Base-by-base conservation (phyloP, 2,329 filamentous ascomycete species). In the Plectosphaerella cucumerina region DNA sequence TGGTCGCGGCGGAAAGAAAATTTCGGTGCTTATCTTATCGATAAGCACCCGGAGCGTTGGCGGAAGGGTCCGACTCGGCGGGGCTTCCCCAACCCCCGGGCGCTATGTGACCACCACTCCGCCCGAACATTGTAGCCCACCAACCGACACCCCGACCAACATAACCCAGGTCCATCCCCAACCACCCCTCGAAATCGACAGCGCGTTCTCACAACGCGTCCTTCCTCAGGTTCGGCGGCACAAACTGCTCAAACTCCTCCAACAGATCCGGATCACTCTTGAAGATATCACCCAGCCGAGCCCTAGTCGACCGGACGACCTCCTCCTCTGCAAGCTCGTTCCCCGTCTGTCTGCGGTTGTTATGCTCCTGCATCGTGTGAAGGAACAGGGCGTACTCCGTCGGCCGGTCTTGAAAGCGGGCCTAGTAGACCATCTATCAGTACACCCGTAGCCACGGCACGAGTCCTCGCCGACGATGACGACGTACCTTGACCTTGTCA, bases 11-110 rank as follows among this genome's bases (percentile, higher is more conserved):
- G 10, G 15, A 45, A 21, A 45, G 22, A 44, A 44, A 45, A 45
- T n/a, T 42, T 42, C 26, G 26, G 26, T 31, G 26, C 39, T 42
- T 31, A 45, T 45, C 43, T 45, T 45, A 45, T 45, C 43, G 43
- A 45, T 45, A 45, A 45, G 22, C 26, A n/a, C 26, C 26, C 26
- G 12, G 26, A 31, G 26, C 8, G 2, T 3, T 31, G 26, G 26
- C 8, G 26, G 26, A 31, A 31, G 26, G 26, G 26, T 31, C 26
- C 26, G 12, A 31, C 26, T 31, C 26, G 26, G 26, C 26, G 26
- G 26, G 26, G 26, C 26, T 31, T 31, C 26, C 12, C 26, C 26
- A 31, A 31, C 26, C 26, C 12, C 26, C 26, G 12, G 26, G 26
- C 26, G 26, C 26, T 31, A 31, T 31, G 26, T n/a, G n/a, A n/a